Evolutionary conservation across 2,329 filamentous ascomycete species (phyloP).

Genomic region (Aspergillus luchuensis): DNA sequence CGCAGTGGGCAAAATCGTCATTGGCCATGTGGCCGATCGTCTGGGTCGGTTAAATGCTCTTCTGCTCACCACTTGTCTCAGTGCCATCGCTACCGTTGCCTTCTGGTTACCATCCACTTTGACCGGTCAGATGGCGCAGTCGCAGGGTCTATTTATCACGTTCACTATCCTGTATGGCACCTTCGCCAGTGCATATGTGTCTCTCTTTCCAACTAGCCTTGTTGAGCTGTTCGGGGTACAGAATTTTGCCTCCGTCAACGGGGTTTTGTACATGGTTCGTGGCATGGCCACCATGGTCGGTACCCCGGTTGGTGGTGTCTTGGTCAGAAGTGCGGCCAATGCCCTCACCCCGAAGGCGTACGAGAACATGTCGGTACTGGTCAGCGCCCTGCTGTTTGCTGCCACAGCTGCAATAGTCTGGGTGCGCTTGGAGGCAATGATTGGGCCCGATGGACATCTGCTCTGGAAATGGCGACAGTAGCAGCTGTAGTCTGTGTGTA

Average conservation of each 20-base stretch:
- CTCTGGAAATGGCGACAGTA: not conserved
- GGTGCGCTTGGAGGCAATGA: conserved; percentile 1
- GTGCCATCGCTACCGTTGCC: conserved; percentile 30
- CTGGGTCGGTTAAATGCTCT: conserved; percentile 36
- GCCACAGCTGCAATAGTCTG: not conserved
- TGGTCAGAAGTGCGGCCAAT: conserved; percentile 26
- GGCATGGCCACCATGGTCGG: conserved; percentile 43
- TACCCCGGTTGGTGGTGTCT: conserved; percentile 37
- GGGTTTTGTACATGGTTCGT: conserved; percentile 43
- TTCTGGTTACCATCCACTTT: conserved; percentile 28
- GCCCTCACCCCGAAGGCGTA: not conserved
- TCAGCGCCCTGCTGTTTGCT: not conserved
- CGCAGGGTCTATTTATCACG: conserved; percentile 29
- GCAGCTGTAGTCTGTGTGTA: not conserved
- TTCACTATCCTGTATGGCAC: conserved; percentile 40
- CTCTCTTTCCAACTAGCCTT: conserved; percentile 43
- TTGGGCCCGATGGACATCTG: not conserved
- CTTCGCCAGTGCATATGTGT: conserved; percentile 43
- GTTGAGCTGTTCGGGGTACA: conserved; percentile 45
- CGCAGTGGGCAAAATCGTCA: conserved; percentile 41
- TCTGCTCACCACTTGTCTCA: conserved; percentile 33
- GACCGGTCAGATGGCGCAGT: not conserved
- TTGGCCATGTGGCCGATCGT: conserved; percentile 38
- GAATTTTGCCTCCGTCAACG: conserved; percentile 43
- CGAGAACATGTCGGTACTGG: conserved; percentile 1